Percentiles rank a stretch among this genome's conserved stretches.
These are phyloP conservation scores for Cairneyella variabilis DNA, from an alignment of 495 filamentous ascomycete genomes.

Conservation along the genomic window DNA sequence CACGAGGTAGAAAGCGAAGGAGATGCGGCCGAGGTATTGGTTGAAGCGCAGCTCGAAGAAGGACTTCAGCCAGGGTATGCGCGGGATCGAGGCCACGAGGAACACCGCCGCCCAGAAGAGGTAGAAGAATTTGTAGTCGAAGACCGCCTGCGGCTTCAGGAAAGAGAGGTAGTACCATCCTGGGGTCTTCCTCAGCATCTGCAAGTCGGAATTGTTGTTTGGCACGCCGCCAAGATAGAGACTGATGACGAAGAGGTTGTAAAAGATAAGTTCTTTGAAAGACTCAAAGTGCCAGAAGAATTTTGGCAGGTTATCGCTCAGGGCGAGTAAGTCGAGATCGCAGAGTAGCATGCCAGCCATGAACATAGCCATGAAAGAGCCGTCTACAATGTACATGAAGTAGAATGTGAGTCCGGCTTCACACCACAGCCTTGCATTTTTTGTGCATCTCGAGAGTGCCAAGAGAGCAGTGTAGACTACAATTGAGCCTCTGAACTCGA, in stretches of 20 bases:
- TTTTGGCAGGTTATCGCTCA: conserved; percentile 36
- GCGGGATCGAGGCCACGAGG: conserved; percentile 51
- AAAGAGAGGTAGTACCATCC: conserved; percentile 46
- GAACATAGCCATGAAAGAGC: conserved; percentile 41
- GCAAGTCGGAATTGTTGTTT: conserved; percentile 28
- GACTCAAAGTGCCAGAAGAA: conserved; percentile 32
- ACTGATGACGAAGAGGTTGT: conserved; percentile 38
- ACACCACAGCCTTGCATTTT: conserved; percentile 39
- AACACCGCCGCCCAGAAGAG: conserved; percentile 48
- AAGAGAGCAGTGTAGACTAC: conserved; percentile 56
- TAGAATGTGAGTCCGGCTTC: conserved; percentile 45
- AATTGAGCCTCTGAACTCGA: conserved; percentile 62
- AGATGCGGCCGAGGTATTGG: conserved; percentile 59
- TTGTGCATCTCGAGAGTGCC: conserved; percentile 44
- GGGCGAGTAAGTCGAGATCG: conserved; percentile 43
- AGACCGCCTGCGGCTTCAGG: conserved; percentile 46
- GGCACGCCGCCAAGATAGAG: conserved; percentile 45
- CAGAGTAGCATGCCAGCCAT: conserved; percentile 41
- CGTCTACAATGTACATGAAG: conserved; percentile 48
- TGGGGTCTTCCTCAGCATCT: conserved; percentile 31
- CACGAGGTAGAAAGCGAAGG: conserved; percentile 50
- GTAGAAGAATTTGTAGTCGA: conserved; percentile 51
- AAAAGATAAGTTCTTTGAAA: conserved; percentile 40
- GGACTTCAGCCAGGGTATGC: conserved; percentile 44
- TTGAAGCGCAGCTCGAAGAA: conserved; percentile 51